Percentiles rank a stretch among this genome's conserved stretches.
These are phyloP conservation scores for Phytophthora ramorum DNA, from an alignment of 352 stramenopile genomes.

Conservation along the genomic window DNA sequence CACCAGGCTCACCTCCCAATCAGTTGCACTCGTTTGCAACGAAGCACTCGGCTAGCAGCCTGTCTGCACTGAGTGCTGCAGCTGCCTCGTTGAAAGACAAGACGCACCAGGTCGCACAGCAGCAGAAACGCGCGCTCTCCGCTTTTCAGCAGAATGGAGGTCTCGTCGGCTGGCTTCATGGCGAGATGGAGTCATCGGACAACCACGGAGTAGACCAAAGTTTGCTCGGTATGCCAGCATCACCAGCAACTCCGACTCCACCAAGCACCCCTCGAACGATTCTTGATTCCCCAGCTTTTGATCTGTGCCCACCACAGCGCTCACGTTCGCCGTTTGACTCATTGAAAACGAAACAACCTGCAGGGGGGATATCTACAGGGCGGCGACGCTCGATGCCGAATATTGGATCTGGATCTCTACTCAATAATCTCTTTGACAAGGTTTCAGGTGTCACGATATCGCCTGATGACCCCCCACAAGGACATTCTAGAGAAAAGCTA, in stretches of 20 bases:
- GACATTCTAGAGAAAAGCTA: slow-evolving; percentile 9
- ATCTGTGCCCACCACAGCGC: slow-evolving; percentile 17
- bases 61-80: slow-evolving; percentile 27
- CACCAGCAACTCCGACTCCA: neutral
- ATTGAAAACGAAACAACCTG: neutral
- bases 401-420: slow-evolving; percentile 11
- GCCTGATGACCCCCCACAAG: neutral
- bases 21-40: neutral
- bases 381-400: slow-evolving; percentile 21
- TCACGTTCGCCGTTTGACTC: slow-evolving; percentile 7
- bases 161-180: slow-evolving; percentile 68
- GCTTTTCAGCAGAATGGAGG: slow-evolving; percentile 73
- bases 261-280: neutral
- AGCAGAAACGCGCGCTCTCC: slow-evolving; percentile 50
- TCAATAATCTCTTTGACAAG: slow-evolving; percentile 43
- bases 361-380: slow-evolving; percentile 1
- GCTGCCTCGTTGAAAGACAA: slow-evolving; percentile 51
- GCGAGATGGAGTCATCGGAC: slow-evolving; percentile 33
- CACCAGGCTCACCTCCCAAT: slow-evolving; percentile 1
- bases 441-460: slow-evolving; percentile 9
- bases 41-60: slow-evolving; percentile 11
- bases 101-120: slow-evolving; percentile 46
- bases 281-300: neutral
- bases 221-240: neutral
- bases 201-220: neutral